phyloP scores from a whole-genome alignment of 2,329 filamentous ascomycete genomes.

The Penicillium sp. region DNA sequence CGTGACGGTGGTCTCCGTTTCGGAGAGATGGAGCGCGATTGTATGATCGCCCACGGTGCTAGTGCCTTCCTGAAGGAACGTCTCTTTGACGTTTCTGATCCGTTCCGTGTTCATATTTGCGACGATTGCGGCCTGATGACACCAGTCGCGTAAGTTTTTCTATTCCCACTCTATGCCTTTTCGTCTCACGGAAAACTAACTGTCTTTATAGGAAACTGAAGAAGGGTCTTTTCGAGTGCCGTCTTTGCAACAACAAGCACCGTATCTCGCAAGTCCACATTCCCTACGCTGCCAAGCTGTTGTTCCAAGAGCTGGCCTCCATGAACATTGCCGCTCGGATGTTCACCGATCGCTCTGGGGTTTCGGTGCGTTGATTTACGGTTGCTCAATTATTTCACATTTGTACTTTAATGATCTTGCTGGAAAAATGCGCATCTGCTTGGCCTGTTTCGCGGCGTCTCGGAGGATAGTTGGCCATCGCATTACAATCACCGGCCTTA shows the following conservation, averaged over 20 bases:
- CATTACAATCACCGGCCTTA: conserved; percentile 21
- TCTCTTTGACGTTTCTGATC: conserved; percentile 94
- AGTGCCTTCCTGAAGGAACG: conserved; percentile 96
- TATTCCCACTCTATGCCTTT: background rate
- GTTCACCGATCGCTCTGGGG: conserved; percentile 70
- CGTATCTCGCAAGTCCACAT: conserved; percentile 98
- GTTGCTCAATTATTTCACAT: conserved; percentile 9
- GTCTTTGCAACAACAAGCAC: conserved; percentile 98
- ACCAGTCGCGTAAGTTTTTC: conserved; percentile 84
- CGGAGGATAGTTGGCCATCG: conserved; percentile 18
- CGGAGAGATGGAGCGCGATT: conserved; percentile 99
- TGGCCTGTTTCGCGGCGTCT: conserved; percentile 24
- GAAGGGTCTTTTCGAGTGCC: conserved; percentile 93
- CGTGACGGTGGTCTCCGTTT: conserved; percentile 97
- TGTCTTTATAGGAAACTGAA: conserved; percentile 69
- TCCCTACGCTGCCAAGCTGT: conserved; percentile 92
- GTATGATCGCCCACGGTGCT: conserved; percentile 99
- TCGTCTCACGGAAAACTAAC: conserved; percentile 10
- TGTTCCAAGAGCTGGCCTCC: conserved; percentile 95
- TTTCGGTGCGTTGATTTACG: conserved; percentile 39
- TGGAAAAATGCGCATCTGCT: conserved; percentile 24
- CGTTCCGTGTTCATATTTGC: conserved; percentile 96
- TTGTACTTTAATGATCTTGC: conserved; percentile 28
- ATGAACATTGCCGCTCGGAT: conserved; percentile 99
- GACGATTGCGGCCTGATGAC: conserved; percentile 99